Conservation (phyloP, 2,329 filamentous ascomycete species). For the Pseudopyricularia javanii region DNA sequence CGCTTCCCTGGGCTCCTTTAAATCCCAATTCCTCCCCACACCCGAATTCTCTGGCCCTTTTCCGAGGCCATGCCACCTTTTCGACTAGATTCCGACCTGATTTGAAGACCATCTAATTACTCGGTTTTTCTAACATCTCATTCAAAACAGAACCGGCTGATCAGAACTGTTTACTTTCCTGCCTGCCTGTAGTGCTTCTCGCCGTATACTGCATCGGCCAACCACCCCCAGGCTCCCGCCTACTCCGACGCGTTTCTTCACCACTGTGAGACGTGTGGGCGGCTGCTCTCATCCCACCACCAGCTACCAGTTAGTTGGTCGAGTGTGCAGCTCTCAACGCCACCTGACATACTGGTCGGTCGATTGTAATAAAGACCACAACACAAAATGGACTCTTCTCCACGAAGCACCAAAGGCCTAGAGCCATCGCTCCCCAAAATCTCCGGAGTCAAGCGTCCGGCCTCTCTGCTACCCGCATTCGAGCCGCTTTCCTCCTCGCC, state of each 20-base stretch:
- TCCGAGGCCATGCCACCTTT: not conserved
- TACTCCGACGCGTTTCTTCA: too few relatives aligned
- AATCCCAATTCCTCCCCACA: constrained; percentile 2
- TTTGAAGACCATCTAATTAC: not conserved
- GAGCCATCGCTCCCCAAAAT: constrained; percentile 22
- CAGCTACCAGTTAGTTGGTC: too few relatives aligned
- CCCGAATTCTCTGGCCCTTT: not conserved
- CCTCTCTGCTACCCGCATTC: constrained; percentile 64
- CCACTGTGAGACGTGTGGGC: too few relatives aligned
- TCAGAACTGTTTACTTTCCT: too few relatives aligned
- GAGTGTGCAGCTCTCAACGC: too few relatives aligned
- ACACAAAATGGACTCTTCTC: constrained; percentile 27
- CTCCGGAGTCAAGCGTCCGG: constrained; percentile 45
- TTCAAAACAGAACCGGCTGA: too few relatives aligned
- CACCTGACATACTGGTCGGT: not conserved
- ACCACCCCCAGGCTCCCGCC: too few relatives aligned
- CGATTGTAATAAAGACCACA: not conserved
- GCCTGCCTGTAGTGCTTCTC: too few relatives aligned
- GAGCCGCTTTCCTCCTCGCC: constrained; percentile 72
- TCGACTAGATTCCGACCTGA: not conserved
- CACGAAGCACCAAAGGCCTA: constrained; percentile 13
- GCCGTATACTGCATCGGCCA: too few relatives aligned
- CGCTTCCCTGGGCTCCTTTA: not conserved
- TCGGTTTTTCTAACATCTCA: not conserved
- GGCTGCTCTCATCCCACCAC: too few relatives aligned